Conservation (phyloP, 2,329 filamentous ascomycete species). For the Orbilia blumenaviensis region DNA sequence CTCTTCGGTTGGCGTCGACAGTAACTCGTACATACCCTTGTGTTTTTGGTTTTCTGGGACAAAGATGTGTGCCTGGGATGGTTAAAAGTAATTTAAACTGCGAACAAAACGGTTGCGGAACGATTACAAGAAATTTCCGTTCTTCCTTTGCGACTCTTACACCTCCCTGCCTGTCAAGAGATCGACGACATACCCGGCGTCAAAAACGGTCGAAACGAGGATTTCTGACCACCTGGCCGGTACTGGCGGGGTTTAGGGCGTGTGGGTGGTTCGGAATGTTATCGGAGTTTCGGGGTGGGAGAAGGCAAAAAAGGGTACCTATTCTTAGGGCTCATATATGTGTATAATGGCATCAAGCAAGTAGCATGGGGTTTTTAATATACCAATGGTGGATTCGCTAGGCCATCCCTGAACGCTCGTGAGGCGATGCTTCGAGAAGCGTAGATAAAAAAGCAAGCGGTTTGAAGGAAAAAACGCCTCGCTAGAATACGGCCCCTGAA, state of each 20-base stretch:
- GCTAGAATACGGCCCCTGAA: conserved; percentile 29
- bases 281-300: conserved; percentile 53
- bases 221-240: conserved; percentile 39
- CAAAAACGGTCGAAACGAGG: conserved; percentile 24
- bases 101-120: conserved; percentile 29
- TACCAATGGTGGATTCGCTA: conserved; percentile 43
- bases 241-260: conserved; percentile 11
- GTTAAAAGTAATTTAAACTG: conserved; percentile 14
- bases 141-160: not conserved
- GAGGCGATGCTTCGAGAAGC: conserved; percentile 37
- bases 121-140: conserved; percentile 26
- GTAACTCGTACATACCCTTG: not conserved
- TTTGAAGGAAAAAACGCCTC: conserved; percentile 11
- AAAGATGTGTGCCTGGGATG: conserved; percentile 21
- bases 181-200: conserved; percentile 45
- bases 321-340: conserved; percentile 30
- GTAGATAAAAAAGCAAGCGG: conserved; percentile 2
- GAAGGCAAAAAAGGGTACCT: conserved; percentile 25
- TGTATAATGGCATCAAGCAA: conserved; percentile 8
- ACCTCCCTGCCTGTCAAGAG: conserved; percentile 18
- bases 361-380: conserved; percentile 41
- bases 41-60: conserved; percentile 1
- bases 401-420: conserved; percentile 18
- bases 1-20: conserved; percentile 5
- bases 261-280: conserved; percentile 42